Conservation (phyloP, 208 protist species). For the Novymonas esmeraldas region DNA sequence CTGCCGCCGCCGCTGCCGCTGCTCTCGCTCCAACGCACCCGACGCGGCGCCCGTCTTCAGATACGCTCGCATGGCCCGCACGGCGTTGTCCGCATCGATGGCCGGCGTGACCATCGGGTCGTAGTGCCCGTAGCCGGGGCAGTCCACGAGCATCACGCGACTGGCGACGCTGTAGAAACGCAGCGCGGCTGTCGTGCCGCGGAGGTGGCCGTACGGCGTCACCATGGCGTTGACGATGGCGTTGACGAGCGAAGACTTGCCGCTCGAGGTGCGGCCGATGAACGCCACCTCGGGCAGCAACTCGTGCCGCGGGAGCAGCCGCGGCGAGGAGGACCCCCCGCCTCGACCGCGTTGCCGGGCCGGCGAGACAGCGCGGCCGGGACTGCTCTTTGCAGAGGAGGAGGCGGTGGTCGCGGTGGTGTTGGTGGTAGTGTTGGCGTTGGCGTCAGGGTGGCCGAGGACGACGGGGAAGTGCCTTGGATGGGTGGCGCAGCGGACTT, state of each 20-base stretch:
- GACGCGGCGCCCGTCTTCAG: conserved; percentile 32
- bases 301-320: conserved; percentile 12
- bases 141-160: conserved; percentile 79
- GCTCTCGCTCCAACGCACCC: conserved; percentile 3
- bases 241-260: conserved; percentile 90
- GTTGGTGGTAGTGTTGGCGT: too few species aligned
- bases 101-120: conserved; percentile 64
- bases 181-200: conserved; percentile 77
- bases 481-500: conserved; percentile 55
- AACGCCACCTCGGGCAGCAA: conserved; percentile 86
- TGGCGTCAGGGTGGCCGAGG: conserved; percentile 1
- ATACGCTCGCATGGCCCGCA: conserved; percentile 75
- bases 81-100: conserved; percentile 73
- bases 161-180: conserved; percentile 83
- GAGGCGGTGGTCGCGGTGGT: background rate
- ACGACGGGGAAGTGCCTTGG: conserved; percentile 71
- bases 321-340: background rate
- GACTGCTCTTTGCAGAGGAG: too few species aligned
- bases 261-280: conserved; percentile 84
- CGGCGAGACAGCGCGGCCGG: too few species aligned
- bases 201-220: conserved; percentile 82
- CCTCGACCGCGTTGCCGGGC: too few species aligned
- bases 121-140: conserved; percentile 88
- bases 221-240: conserved; percentile 85
- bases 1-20: background rate